Conservation (phyloP, 306 rosid genomes). For the Quercus gilva region DNA sequence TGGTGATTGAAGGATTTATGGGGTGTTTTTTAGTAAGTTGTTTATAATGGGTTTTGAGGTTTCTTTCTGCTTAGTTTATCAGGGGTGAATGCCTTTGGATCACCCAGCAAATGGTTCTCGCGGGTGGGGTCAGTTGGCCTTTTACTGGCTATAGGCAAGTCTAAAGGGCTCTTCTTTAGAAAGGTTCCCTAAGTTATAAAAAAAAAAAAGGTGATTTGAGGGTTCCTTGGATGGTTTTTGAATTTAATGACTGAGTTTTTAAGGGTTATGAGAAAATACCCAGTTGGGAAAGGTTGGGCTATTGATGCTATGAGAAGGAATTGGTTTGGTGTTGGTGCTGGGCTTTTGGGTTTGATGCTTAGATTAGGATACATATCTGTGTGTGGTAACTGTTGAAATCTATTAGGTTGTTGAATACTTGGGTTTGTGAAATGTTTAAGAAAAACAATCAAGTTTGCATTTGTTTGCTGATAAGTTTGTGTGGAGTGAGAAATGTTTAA, state of each 20-base stretch:
- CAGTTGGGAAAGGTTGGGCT: not conserved
- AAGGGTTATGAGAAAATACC: not conserved
- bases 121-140: too few relatives aligned
- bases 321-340: too few relatives aligned
- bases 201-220: too few relatives aligned
- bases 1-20: not conserved
- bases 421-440: not conserved
- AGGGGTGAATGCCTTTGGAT: too few relatives aligned
- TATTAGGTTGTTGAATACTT: not conserved
- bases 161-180: too few relatives aligned
- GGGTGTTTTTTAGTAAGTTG: not conserved
- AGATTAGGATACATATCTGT: not conserved
- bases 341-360: too few relatives aligned
- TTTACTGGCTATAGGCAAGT: too few relatives aligned
- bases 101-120: too few relatives aligned
- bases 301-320: too few relatives aligned
- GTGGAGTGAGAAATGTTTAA: not conserved
- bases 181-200: too few relatives aligned
- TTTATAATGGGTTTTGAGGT: not conserved
- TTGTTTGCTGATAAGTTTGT: not conserved
- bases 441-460: not conserved
- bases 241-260: not conserved
- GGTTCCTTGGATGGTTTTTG: not conserved
- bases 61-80: too few relatives aligned
- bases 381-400: not conserved